Conservation (phyloP, 2,329 filamentous ascomycete species). For the Alternaria alternata region DNA sequence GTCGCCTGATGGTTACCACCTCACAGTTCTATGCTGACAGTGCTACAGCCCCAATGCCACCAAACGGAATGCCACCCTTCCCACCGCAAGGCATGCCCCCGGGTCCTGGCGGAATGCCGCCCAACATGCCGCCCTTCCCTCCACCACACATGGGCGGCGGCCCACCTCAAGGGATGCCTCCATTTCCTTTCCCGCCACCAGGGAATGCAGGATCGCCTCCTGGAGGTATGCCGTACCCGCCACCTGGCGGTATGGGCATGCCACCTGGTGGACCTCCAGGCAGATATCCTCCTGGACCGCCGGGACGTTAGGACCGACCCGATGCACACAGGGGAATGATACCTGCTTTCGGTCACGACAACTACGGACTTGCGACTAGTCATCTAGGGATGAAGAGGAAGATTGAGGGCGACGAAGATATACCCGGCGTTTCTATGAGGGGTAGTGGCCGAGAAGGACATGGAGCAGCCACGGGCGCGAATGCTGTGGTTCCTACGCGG, state of each 20-base stretch:
- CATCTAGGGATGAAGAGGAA: slow-evolving; percentile 17
- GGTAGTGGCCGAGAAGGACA: slow-evolving; percentile 13
- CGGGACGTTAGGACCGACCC: slow-evolving; percentile 35
- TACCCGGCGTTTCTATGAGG: slow-evolving; percentile 24
- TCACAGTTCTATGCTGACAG: slow-evolving; percentile 6
- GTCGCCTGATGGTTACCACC: slow-evolving; percentile 13
- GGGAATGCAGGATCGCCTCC: slow-evolving; percentile 42
- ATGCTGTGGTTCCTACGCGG: slow-evolving; percentile 23
- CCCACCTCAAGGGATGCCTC: slow-evolving; percentile 37
- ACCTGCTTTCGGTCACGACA: slow-evolving; percentile 7
- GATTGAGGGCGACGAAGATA: slow-evolving; percentile 21
- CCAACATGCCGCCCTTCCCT: slow-evolving; percentile 51
- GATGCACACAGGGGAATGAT: slow-evolving; percentile 15
- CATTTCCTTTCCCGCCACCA: slow-evolving; percentile 42
- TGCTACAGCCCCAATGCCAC: slow-evolving; percentile 37
- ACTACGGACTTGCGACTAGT: slow-evolving; percentile 6
- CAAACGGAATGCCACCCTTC: slow-evolving; percentile 41
- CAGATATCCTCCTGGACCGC: slow-evolving; percentile 36
- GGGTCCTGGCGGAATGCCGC: slow-evolving; percentile 35
- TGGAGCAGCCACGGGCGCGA: slow-evolving; percentile 33
- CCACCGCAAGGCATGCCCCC: slow-evolving; percentile 48
- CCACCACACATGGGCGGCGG: slow-evolving; percentile 45
- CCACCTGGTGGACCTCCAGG: slow-evolving; percentile 36
- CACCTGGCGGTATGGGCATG: slow-evolving; percentile 22
- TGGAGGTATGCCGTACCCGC: slow-evolving; percentile 38